These are phyloP conservation scores for Pseudogymnoascus sp. DNA, from an alignment of 2,329 filamentous ascomycete genomes.

Conservation along the genomic window DNA sequence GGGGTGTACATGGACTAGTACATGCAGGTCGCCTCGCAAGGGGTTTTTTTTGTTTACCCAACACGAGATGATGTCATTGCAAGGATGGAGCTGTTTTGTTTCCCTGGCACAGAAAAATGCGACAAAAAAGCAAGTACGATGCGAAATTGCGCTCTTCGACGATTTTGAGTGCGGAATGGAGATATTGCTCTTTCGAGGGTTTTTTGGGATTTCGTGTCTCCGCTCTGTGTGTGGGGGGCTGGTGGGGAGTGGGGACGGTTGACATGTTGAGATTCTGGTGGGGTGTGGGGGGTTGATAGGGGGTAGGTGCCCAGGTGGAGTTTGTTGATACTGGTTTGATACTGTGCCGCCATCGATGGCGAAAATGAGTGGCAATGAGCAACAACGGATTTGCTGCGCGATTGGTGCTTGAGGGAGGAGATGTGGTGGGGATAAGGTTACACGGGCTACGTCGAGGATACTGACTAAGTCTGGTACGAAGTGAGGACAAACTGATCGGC, in stretches of 20 bases:
- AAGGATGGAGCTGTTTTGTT: not conserved
- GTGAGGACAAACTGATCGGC: not conserved
- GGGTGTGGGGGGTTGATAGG: not conserved
- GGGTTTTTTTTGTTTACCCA: not conserved
- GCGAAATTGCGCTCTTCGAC: not conserved
- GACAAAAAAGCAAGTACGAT: not conserved
- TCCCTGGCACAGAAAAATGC: not conserved
- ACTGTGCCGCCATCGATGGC: conserved; percentile 5
- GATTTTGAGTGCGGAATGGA: not conserved
- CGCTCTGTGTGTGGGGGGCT: not conserved
- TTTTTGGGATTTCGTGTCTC: not conserved
- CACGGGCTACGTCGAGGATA: not conserved
- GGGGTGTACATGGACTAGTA: not conserved
- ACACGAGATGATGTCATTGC: not conserved
- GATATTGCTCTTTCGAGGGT: not conserved
- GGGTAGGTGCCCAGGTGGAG: not conserved
- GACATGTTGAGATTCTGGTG: conserved; percentile 5
- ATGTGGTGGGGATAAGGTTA: conserved; percentile 7
- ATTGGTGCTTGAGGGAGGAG: not conserved
- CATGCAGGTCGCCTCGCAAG: not conserved
- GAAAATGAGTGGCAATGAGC: not conserved
- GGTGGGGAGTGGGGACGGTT: not conserved
- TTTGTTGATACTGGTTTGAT: conserved; percentile 3
- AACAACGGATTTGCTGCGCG: not conserved
- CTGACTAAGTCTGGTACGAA: not conserved